Evolutionary conservation across 768 basidiomycete genomes (phyloP).

Genomic region (Rubroboletus pulcherrimus): DNA sequence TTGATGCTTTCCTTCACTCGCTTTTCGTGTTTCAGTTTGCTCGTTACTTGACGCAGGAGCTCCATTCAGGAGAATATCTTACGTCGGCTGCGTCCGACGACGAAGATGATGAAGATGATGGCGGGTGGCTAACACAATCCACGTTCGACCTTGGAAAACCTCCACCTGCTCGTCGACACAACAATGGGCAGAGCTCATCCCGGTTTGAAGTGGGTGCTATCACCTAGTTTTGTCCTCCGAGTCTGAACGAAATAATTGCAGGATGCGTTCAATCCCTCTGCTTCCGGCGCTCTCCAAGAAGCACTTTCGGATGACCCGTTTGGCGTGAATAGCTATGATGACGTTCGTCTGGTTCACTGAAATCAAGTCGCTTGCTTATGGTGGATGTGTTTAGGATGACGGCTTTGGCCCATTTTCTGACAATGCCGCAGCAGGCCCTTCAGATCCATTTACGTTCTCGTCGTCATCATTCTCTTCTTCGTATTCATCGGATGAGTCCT

Average conservation of each 20-base stretch:
- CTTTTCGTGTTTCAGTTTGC: conserved; percentile 55
- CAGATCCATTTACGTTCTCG: conserved; percentile 53
- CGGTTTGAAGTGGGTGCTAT: conserved; percentile 54
- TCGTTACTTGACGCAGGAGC: conserved; percentile 71
- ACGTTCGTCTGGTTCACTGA: conserved; percentile 36
- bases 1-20: neutral
- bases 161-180: conserved; percentile 46
- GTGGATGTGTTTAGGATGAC: conserved; percentile 41
- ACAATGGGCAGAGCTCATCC: conserved; percentile 44
- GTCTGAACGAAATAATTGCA: conserved; percentile 16
- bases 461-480: conserved; percentile 45
- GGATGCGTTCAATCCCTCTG: conserved; percentile 51
- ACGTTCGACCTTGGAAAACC: conserved; percentile 57
- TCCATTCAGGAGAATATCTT: conserved; percentile 58
- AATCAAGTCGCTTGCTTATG: neutral
- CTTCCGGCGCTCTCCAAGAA: conserved; percentile 30
- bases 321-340: conserved; percentile 42
- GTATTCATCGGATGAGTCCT: conserved; percentile 65
- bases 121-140: conserved; percentile 78
- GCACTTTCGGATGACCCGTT: conserved; percentile 49
- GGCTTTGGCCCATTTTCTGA: conserved; percentile 83
- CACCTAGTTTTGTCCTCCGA: neutral
- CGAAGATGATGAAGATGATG: conserved; percentile 62
- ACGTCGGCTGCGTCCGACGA: conserved; percentile 51
- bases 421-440: conserved; percentile 42